Evolutionary conservation across 176 grass and related monocot species (phyloP), one percentile per base, ranked within the genome.

Genomic region (Bromus sterilis): DNA sequence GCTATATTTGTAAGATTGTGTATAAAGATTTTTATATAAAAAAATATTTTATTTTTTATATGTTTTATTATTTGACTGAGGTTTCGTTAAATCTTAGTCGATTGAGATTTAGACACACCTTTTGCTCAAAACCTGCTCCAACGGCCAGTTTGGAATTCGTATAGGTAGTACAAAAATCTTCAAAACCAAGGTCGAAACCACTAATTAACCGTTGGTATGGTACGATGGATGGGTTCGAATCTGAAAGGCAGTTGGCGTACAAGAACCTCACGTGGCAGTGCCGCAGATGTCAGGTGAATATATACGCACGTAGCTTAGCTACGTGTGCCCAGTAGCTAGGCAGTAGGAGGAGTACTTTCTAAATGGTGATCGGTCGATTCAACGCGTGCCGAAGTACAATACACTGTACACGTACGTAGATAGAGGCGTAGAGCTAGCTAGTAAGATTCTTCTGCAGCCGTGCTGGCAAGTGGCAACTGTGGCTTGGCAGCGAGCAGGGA

Each of bases 281-380:
- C 35, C 36, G 43, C 24, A 57, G 51, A 66, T 44, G 67, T 28
- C 75, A 66, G 56, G n/a, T 43, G 77, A 56, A 73, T 32, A 51
- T 24, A 51, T 25, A 51, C 34, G 23, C 37, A 43, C 39, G 57
- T 36, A 62, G 33, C 37, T 41, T 70, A 68, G 18, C 49, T 70
- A 68, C 42, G 25, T 56, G 57, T 24, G 57, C 84, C 75, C 20
- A 72, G 64, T 32, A 62, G 23, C 30, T 23, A 20, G n/a, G n/a
- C n/a, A n/a, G n/a, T n/a, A n/a, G n/a, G n/a, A n/a, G n/a, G n/a
- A n/a, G 12, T 49, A 49, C 13, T 31, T 77, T 77, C 10, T 77
- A 62, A 88, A 78, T 20, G 61, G 67, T 71, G 13, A 9, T 25
- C 66, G 37, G 72, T 83, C 56, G 60, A 88, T 83, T 55, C 74